These are phyloP conservation scores for Omphalotus guepiniiformis DNA, from an alignment of 768 basidiomycete genomes.

Conservation along the genomic window DNA sequence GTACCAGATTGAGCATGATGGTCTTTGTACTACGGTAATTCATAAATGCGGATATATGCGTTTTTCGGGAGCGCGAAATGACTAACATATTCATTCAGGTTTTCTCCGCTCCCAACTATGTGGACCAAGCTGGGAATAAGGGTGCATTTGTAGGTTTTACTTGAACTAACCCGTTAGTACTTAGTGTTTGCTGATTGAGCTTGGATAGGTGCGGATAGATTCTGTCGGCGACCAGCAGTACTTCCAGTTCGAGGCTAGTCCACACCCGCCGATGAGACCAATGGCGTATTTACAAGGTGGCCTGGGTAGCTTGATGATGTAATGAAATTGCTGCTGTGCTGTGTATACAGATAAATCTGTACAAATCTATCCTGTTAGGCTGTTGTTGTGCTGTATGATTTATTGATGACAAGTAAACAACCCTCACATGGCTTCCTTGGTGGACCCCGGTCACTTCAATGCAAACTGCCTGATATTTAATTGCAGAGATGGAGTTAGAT, in stretches of 20 bases:
- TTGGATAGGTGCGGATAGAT: slow-evolving; percentile 72
- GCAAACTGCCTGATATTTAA: no score
- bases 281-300: slow-evolving; percentile 85
- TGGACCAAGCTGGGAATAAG: slow-evolving; percentile 88
- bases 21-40: slow-evolving; percentile 86
- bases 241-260: slow-evolving; percentile 78
- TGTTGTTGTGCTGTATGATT: no score
- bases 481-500: no score
- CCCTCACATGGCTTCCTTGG: no score
- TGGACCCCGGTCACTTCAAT: no score
- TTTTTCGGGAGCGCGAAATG: slow-evolving; percentile 3
- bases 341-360: slow-evolving; percentile 7
- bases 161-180: slow-evolving; percentile 7
- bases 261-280: slow-evolving; percentile 87
- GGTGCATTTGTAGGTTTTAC: slow-evolving; percentile 73
- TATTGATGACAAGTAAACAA: no score
- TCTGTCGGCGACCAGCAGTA: slow-evolving; percentile 69
- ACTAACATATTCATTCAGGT: slow-evolving; percentile 43
- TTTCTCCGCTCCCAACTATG: slow-evolving; percentile 94
- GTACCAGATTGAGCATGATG: slow-evolving; percentile 92
- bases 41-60: not conserved
- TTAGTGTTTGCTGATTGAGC: slow-evolving; percentile 3
- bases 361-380: no score
- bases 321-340: slow-evolving; percentile 8
- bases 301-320: slow-evolving; percentile 69